Evolutionary conservation across 345 rosid species (phyloP).

Genomic region (Euphorbia lathyris): DNA sequence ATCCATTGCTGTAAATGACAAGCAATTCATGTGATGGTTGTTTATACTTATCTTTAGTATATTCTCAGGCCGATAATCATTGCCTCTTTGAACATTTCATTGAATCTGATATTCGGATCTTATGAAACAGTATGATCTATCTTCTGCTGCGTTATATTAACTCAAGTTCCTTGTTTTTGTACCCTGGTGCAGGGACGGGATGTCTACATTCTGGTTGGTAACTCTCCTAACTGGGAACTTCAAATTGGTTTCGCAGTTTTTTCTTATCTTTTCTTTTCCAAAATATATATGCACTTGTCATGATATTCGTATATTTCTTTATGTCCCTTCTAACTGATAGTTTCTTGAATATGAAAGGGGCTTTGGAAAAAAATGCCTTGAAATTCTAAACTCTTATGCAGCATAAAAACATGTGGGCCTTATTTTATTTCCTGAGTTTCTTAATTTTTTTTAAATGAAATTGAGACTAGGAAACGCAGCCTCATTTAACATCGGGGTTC

Average conservation of each 20-base stretch:
- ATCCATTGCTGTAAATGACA: background rate
- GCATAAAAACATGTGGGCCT: background rate
- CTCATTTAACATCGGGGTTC: background rate
- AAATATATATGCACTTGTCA: background rate
- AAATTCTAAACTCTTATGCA: background rate
- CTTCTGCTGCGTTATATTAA: slow-evolving; percentile 15
- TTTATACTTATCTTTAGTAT: background rate
- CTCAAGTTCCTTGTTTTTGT: slow-evolving; percentile 13
- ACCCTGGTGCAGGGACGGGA: slow-evolving; percentile 87
- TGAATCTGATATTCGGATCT: background rate
- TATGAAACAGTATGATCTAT: background rate
- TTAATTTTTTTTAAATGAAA: background rate
- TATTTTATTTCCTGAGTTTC: background rate
- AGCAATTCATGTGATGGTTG: background rate
- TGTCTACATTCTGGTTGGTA: slow-evolving; percentile 91
- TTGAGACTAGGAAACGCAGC: background rate
- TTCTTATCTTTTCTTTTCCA: background rate
- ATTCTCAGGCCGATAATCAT: background rate
- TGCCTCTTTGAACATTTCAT: background rate
- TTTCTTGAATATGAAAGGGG: background rate
- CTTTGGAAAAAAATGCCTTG: background rate
- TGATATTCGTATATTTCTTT: background rate
- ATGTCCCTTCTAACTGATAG: background rate
- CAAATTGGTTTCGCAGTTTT: slow-evolving; percentile 4
- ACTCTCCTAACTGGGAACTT: slow-evolving; percentile 30